Percentiles rank a stretch among this genome's conserved stretches.
Conservation (phyloP, 192 early-diverging fungal species). For the Mortierella hygrophila region DNA sequence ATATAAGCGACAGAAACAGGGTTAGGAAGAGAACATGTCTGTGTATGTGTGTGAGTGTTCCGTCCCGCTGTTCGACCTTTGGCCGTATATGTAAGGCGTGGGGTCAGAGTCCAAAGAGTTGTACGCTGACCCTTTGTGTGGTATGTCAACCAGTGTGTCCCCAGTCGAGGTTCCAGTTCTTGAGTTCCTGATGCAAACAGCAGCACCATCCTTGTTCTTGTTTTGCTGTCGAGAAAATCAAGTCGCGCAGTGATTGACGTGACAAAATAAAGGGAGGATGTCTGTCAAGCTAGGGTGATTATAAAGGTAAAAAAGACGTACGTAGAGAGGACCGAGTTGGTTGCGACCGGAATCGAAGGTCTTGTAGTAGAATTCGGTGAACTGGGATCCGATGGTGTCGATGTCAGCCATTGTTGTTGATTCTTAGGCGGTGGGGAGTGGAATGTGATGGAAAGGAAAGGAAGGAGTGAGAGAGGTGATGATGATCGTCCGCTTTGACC, state of each 20-base stretch:
- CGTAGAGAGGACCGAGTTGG: conserved; percentile 81
- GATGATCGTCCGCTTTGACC: not conserved
- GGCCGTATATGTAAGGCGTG: too few species aligned
- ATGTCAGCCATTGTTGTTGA: conserved; percentile 16
- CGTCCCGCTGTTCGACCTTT: too few species aligned
- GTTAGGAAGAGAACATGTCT: too few species aligned
- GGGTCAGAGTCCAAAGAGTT: too few species aligned
- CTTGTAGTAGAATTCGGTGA: conserved; percentile 89
- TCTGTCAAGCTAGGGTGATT: too few species aligned
- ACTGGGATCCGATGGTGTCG: conserved; percentile 70
- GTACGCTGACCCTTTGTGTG: too few species aligned
- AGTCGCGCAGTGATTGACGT: not conserved
- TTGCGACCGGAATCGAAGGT: conserved; percentile 84
- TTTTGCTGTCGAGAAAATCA: not conserved
- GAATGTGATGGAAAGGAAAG: conserved; percentile 1
- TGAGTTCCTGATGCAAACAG: too few species aligned
- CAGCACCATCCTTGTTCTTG: too few species aligned
- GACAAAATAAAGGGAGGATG: conserved; percentile 7
- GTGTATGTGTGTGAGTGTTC: too few species aligned
- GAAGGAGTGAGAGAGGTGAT: not conserved
- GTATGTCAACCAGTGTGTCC: too few species aligned
- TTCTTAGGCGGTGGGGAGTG: not conserved
- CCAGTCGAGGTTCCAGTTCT: too few species aligned
- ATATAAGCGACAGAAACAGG: not conserved
- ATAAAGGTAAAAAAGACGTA: conserved; percentile 57